Conservation (phyloP, 106 monocot genomes). For the Iris macrosiphon region DNA sequence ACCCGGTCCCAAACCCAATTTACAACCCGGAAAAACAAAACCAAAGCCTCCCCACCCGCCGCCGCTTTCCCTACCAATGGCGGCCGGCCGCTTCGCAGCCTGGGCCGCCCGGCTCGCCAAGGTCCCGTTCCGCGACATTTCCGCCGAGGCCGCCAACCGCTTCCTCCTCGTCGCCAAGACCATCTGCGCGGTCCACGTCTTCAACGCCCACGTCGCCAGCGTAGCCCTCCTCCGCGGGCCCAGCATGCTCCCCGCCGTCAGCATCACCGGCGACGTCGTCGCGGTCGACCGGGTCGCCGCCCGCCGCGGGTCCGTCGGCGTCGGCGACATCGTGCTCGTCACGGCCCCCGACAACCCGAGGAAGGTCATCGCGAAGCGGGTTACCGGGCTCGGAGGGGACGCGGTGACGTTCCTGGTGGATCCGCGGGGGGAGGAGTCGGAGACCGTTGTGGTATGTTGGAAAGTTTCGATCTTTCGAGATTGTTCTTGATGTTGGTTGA, state of each 20-base stretch:
- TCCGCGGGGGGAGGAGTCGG: conserved; percentile 22
- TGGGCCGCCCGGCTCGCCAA: too few species aligned
- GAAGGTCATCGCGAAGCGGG: conserved; percentile 60
- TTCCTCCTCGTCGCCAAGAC: conserved; percentile 42
- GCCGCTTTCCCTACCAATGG: not conserved
- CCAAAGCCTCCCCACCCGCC: not conserved
- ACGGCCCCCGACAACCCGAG: conserved; percentile 69
- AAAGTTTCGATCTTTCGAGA: not conserved
- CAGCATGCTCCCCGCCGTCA: conserved; percentile 73
- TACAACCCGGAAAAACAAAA: too few species aligned
- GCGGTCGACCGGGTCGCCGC: conserved; percentile 44
- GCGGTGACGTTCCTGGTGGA: conserved; percentile 39
- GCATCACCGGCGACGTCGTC: conserved; percentile 70
- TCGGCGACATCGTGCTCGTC: conserved; percentile 62
- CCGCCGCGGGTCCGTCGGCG: conserved; percentile 20
- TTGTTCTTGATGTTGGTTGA: not conserved
- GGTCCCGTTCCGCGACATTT: too few species aligned
- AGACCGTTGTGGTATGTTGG: conserved; percentile 49
- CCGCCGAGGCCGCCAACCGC: conserved; percentile 38
- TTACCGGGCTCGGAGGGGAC: conserved; percentile 74
- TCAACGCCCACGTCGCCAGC: not conserved
- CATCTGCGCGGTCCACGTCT: conserved; percentile 32
- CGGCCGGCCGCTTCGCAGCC: not conserved
- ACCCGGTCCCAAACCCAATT: too few species aligned
- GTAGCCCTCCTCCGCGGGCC: not conserved